Conservation (phyloP, 1,284 basidiomycete genomes). For the Tremellales sp. region DNA sequence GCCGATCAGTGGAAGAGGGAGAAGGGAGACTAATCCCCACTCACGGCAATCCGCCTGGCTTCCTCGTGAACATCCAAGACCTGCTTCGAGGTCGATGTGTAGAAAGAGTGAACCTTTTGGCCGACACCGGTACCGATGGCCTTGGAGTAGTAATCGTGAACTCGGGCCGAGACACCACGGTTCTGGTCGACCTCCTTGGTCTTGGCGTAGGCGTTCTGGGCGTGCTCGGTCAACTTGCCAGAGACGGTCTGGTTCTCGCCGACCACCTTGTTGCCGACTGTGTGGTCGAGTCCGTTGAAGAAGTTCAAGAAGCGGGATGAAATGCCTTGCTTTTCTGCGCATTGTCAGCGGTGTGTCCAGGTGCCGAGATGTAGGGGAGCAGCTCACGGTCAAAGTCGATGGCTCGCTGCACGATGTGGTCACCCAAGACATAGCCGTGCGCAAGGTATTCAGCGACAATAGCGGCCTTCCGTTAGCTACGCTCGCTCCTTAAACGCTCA, state of each 20-base stretch:
- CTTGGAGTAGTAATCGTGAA: slow-evolving; percentile 70
- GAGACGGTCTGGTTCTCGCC: slow-evolving; percentile 60
- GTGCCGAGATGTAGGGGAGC: neutral
- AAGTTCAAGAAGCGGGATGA: slow-evolving; percentile 76
- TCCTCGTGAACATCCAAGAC: slow-evolving; percentile 56
- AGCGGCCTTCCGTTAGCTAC: slow-evolving; percentile 34
- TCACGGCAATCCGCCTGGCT: slow-evolving; percentile 51
- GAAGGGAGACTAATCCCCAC: no score
- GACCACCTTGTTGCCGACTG: slow-evolving; percentile 59
- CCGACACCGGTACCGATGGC: slow-evolving; percentile 71
- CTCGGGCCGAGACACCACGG: slow-evolving; percentile 66
- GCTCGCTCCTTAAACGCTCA: slow-evolving; percentile 14
- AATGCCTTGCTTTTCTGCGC: slow-evolving; percentile 81
- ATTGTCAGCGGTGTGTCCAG: neutral
- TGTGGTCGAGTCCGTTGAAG: slow-evolving; percentile 65
- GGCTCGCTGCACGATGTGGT: slow-evolving; percentile 72
- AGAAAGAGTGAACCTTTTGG: slow-evolving; percentile 57
- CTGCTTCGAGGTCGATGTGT: slow-evolving; percentile 69
- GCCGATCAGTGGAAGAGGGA: slow-evolving; percentile 1
- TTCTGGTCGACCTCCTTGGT: slow-evolving; percentile 74
- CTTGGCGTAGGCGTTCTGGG: slow-evolving; percentile 58
- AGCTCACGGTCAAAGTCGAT: slow-evolving; percentile 78
- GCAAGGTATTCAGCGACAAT: slow-evolving; percentile 84
- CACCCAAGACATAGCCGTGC: slow-evolving; percentile 75
- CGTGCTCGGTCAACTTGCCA: slow-evolving; percentile 58